Percentiles rank a stretch among this genome's conserved stretches.
phyloP scores from a whole-genome alignment of 2,329 filamentous ascomycete species.

The Fusarium udum region DNA sequence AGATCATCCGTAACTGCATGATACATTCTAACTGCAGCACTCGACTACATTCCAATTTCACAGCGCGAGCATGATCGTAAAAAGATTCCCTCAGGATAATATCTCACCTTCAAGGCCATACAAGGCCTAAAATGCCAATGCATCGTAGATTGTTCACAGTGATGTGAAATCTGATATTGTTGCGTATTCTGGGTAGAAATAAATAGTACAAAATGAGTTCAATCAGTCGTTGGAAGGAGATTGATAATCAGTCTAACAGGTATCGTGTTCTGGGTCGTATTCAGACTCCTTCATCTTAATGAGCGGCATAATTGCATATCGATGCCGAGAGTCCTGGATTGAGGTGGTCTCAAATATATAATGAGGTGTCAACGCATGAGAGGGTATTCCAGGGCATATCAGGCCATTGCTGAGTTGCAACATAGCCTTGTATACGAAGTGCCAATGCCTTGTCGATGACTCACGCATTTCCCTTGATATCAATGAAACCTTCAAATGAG shows the following conservation, averaged over 20 bases:
- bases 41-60: not conserved
- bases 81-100: not conserved
- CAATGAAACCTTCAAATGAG: not conserved
- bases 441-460: not conserved
- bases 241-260: not conserved
- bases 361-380: not conserved
- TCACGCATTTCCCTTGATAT: not conserved
- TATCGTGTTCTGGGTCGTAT: not conserved
- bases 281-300: not conserved
- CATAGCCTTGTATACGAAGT: not conserved
- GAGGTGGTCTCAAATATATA: not conserved
- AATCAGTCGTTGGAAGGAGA: not conserved
- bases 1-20: conserved; percentile 6
- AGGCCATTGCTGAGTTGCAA: not conserved
- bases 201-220: not conserved
- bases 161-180: not conserved
- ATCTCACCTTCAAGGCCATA: not conserved
- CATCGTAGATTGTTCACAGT: not conserved
- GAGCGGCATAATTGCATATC: not conserved
- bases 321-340: not conserved
- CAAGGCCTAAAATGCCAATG: not conserved
- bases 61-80: not conserved
- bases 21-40: not conserved
- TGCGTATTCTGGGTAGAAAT: no score
- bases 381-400: not conserved